Evolutionary conservation across 352 stramenopile genomes (phyloP).

Genomic region (Globisporangium okanoganense): DNA sequence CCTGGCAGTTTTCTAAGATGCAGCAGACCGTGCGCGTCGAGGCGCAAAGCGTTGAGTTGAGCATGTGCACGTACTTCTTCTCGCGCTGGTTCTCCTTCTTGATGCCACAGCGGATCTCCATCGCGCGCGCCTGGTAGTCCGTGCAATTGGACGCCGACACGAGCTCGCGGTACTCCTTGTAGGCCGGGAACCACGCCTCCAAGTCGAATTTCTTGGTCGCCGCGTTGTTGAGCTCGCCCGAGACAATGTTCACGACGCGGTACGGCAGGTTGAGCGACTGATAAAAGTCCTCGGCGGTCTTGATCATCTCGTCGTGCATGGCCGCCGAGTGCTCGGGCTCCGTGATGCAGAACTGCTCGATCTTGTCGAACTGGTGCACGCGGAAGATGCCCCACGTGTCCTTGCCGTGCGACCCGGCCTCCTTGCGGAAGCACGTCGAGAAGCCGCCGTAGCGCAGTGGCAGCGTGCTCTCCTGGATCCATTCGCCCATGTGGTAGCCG

Average conservation of each 20-base stretch:
- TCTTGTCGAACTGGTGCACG: constrained; percentile 99
- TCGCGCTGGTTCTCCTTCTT: constrained; percentile 95
- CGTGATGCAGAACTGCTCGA: constrained; percentile 98
- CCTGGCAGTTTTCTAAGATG: constrained; percentile 99
- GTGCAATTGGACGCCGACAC: constrained; percentile 99
- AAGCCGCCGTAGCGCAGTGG: constrained; percentile 92
- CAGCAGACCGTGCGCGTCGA: constrained; percentile 98
- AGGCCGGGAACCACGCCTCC: constrained; percentile 99
- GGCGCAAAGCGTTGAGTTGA: constrained; percentile 99
- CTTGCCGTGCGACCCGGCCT: constrained; percentile 97
- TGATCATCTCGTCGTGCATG: constrained; percentile 93
- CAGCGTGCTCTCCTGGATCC: constrained; percentile 82
- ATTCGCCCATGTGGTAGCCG: constrained; percentile 96
- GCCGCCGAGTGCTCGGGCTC: constrained; percentile 90
- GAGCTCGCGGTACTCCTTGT: constrained; percentile 98
- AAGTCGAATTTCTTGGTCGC: constrained; percentile 99
- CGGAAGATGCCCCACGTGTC: constrained; percentile 99
- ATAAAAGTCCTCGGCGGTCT: constrained; percentile 97
- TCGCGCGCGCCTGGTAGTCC: constrained; percentile 96
- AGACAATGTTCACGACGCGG: constrained; percentile 99
- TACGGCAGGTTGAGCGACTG: constrained; percentile 98
- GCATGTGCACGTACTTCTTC: constrained; percentile 99
- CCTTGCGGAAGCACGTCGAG: constrained; percentile 99
- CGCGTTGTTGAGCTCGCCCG: constrained; percentile 97
- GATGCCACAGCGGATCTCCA: constrained; percentile 96